Base-by-base conservation (phyloP, 768 basidiomycete species). In the Mycena floridula region DNA sequence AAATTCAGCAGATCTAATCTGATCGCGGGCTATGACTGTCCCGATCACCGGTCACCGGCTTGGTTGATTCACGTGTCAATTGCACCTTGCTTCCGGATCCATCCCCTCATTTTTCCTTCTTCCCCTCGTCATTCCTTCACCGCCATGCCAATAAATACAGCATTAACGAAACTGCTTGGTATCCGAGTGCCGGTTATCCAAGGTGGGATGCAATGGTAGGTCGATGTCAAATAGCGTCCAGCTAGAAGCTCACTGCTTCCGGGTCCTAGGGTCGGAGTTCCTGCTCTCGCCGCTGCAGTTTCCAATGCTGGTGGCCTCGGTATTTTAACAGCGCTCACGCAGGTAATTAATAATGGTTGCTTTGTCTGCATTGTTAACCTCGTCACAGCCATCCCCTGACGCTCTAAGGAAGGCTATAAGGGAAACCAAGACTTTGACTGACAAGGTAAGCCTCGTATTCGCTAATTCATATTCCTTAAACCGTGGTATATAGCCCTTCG, bases 151-250 rank as follows among this genome's bases (percentile, higher is more conserved):
- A 61, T 77, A 36, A 60, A 65, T 0, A 89, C 85, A 1, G 55
- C 73, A 5, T 60, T 89, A 47, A 87, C 84, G 12, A 73, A 81
- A 56, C 54, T 86, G 36, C 70, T 87, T 26, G 72, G 68, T 25
- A 87, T 88, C 49, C 70, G 75, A 37, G 72, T 86, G 85, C 90
- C 89, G 13, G 68, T 91, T 37, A 76, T 93, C 2, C 90, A 92
- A 59, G 89, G 89, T 20, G 89, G 88, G 38, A 91, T 92, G 89
- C 89, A 91, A 78, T 93, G 85, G 85, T 88, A 65, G 22, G 21
- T n/a, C 30, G n/a, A n/a, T 26, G 15, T 18, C 23, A n/a, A 8
- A 11, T 20, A 13, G 15, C 32, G 12, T 40, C 3, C 15, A 20
- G 18, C 5, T 15, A 45, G 24, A 15, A 25, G n/a, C 27, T 25